Base-by-base conservation (phyloP, 768 basidiomycete genomes). In the Termitomyces titanicus region DNA sequence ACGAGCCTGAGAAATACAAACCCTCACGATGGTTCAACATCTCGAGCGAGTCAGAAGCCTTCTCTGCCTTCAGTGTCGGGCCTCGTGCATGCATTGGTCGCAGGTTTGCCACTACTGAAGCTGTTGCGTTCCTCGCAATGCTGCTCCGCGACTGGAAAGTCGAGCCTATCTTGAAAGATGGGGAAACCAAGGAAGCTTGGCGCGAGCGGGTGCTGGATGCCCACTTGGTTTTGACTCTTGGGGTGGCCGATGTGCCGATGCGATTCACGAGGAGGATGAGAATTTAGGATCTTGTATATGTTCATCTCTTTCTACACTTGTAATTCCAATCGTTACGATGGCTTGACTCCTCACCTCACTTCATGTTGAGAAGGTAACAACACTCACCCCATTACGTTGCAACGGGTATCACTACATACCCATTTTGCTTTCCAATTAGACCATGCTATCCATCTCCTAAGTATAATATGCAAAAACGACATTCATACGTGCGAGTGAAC, bases 61-160 rank as follows among this genome's bases (percentile, higher is more conserved):
- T 79, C 56, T 72, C 76, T 6, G 78, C 76, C 10, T 80, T 81
- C 66, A 77, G 80, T 58, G 62, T 78, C 22, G 79, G 78, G 68
- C 80, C 81, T 29, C 75, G 82, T 15, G 71, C 73, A 5, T 86
- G 84, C 57, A 66, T 83, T 12, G 84, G 83, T 5, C 70, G 79
- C 27, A 80, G 75, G 56, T 85, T 86, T 59, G 80, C 83, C 3
- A 71, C 74, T 0, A 74, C 71, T 0, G 82, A 85, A 61, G 71
- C 74, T 2, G 74, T 84, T 17, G 76, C 74, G 47, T 80, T 85
- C 70, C 71, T 85, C 18, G 73, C 80, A 1, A 66, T 73, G 61
- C 61, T 84, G 8, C 64, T 84, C 20, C 71, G 79, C 17, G 83
- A 84, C 43, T 85, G 77, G 77, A 72, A 67, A 27, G 63, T 85